phyloP scores from a whole-genome alignment of 768 basidiomycete genomes.

The Cyclocybe aegerita region DNA sequence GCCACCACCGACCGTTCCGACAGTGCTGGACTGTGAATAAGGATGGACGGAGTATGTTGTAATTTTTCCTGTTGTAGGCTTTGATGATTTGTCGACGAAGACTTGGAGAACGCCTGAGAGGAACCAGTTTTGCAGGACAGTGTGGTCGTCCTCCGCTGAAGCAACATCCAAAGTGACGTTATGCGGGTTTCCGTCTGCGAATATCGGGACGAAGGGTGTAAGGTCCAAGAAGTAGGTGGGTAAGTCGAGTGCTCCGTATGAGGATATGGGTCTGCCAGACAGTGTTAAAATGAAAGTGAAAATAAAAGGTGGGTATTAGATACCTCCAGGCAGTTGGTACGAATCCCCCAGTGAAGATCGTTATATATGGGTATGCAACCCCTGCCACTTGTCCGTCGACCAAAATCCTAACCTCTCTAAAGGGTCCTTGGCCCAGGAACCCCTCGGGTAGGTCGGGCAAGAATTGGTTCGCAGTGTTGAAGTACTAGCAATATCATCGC shows the following conservation, averaged over 20 bases:
- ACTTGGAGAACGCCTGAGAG: conserved; percentile 73
- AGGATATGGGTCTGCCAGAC: conserved; percentile 58
- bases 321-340: conserved; percentile 71
- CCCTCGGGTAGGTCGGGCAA: conserved; percentile 51
- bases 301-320: not conserved
- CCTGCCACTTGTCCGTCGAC: conserved; percentile 48
- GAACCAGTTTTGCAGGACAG: conserved; percentile 77
- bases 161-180: conserved; percentile 71
- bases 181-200: conserved; percentile 70
- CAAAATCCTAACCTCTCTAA: conserved; percentile 48
- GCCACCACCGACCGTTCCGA: conserved; percentile 41
- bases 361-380: conserved; percentile 50
- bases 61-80: conserved; percentile 69
- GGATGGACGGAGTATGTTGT: conserved; percentile 54
- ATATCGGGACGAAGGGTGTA: conserved; percentile 72
- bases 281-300: not conserved
- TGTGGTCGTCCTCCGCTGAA: conserved; percentile 64
- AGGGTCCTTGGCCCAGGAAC: conserved; percentile 44
- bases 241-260: conserved; percentile 75
- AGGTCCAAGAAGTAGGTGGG: conserved; percentile 79
- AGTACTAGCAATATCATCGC: conserved; percentile 46
- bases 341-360: conserved; percentile 77
- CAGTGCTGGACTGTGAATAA: conserved; percentile 52
- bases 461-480: conserved; percentile 63
- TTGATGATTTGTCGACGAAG: conserved; percentile 58